These are phyloP conservation scores for Cercospora citrullina DNA, from an alignment of 2,329 filamentous ascomycete genomes.

Conservation along the genomic window DNA sequence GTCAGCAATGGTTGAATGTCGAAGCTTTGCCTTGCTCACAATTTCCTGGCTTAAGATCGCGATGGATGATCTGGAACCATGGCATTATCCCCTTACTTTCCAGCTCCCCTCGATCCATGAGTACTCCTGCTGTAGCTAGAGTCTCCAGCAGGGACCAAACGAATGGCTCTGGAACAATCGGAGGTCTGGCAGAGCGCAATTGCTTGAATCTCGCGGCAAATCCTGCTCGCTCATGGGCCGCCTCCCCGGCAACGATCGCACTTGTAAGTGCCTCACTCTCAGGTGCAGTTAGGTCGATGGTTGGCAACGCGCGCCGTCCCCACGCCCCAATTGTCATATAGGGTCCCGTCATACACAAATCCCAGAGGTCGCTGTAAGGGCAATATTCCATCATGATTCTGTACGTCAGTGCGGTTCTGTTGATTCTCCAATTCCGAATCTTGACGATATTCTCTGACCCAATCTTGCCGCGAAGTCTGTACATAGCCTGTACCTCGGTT, in stretches of 20 bases:
- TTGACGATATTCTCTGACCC: slow-evolving; percentile 9
- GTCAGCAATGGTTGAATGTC: neutral
- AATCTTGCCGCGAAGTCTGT: slow-evolving; percentile 8
- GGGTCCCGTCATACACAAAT: neutral
- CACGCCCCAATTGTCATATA: neutral
- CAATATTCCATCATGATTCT: slow-evolving; percentile 3
- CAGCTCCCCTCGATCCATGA: slow-evolving; percentile 15
- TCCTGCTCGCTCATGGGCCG: neutral
- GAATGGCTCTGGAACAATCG: slow-evolving; percentile 9
- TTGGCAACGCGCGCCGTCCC: neutral
- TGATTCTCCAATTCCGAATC: slow-evolving; percentile 12
- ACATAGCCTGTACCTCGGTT: slow-evolving; percentile 15
- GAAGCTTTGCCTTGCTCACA: neutral
- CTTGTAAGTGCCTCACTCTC: neutral
- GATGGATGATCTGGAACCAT: slow-evolving; percentile 11
- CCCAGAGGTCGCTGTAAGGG: neutral
- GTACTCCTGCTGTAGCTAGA: slow-evolving; percentile 12
- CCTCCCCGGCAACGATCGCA: neutral
- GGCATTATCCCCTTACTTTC: neutral
- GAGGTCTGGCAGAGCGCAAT: neutral
- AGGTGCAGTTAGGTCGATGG: neutral
- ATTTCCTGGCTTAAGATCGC: slow-evolving; percentile 13
- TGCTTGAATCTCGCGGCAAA: neutral
- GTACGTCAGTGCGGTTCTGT: neutral
- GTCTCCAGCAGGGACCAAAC: slow-evolving; percentile 12